Percentiles rank a stretch among this genome's conserved stretches.
Evolutionary conservation across 192 early-diverging fungal genomes (phyloP).

Genomic region (Podila clonocystis): DNA sequence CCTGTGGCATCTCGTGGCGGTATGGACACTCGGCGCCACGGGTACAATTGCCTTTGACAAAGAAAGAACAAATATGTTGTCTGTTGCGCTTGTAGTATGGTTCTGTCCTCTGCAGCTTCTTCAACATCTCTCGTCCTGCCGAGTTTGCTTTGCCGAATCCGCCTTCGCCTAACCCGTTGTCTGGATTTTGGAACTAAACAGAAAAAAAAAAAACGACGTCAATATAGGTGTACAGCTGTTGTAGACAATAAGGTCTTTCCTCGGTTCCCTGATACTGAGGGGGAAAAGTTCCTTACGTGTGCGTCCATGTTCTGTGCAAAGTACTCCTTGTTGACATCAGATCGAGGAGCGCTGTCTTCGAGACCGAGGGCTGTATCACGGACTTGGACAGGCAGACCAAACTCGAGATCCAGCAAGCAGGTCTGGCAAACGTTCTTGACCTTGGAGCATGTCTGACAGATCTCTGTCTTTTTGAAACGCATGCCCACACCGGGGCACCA

Average conservation of each 20-base stretch:
- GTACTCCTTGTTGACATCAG: constrained; percentile 90
- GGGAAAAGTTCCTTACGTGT: constrained; percentile 48
- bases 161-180: constrained; percentile 62
- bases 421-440: constrained; percentile 99
- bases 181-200: constrained; percentile 28
- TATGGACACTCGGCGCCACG: constrained; percentile 96
- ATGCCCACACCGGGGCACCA: constrained; percentile 96
- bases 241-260: too few relatives aligned
- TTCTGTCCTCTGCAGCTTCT: constrained; percentile 82
- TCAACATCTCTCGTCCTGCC: constrained; percentile 78
- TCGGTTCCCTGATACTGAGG: background rate
- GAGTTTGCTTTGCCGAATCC: constrained; percentile 76
- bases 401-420: constrained; percentile 96
- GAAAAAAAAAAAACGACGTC: background rate
- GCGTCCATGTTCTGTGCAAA: constrained; percentile 85
- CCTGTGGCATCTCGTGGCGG: constrained; percentile 91
- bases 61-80: constrained; percentile 96
- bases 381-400: constrained; percentile 92
- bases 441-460: constrained; percentile 97
- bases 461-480: constrained; percentile 98
- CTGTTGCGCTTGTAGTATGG: constrained; percentile 94
- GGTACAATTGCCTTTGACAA: constrained; percentile 93
- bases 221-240: too few relatives aligned
- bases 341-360: constrained; percentile 80
- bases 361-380: constrained; percentile 87